A percentile compares a stretch with the other conserved stretches of the same genome.
Conservation (phyloP, 108 stramenopile genomes). For the Schizochytrium sp. region DNA sequence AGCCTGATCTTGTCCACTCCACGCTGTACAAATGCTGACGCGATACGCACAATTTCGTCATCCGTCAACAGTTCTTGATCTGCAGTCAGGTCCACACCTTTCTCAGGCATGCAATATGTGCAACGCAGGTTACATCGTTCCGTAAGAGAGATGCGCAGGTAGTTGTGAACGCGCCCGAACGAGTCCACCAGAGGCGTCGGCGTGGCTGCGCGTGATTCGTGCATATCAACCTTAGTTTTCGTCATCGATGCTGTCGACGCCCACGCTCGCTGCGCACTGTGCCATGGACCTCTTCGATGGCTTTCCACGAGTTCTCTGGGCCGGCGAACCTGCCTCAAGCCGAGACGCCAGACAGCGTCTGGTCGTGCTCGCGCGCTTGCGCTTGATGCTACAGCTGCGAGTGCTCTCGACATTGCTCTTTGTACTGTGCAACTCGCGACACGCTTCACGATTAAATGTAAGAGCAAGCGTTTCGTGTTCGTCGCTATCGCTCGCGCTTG, state of each 20-base stretch:
- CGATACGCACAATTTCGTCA: conserved; percentile 71
- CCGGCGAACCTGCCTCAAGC: too few relatives aligned
- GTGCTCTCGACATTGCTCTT: too few relatives aligned
- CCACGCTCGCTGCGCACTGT: neutral
- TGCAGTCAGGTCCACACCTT: conserved; percentile 66
- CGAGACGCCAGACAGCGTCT: too few relatives aligned
- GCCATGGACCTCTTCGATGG: too few relatives aligned
- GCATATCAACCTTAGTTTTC: neutral
- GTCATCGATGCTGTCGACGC: neutral
- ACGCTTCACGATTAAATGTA: too few relatives aligned
- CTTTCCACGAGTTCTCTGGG: too few relatives aligned
- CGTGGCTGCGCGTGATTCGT: neutral
- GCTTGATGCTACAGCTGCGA: too few relatives aligned
- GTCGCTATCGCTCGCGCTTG: too few relatives aligned
- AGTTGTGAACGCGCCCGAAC: conserved; percentile 78
- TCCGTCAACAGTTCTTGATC: conserved; percentile 58
- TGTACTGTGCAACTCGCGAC: too few relatives aligned
- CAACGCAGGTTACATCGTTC: conserved; percentile 95
- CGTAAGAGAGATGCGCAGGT: conserved; percentile 85
- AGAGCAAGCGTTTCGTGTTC: too few relatives aligned
- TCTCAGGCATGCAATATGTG: conserved; percentile 94
- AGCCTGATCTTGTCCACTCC: conserved; percentile 63
- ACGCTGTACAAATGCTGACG: conserved; percentile 57
- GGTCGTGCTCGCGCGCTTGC: too few relatives aligned
- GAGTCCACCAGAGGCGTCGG: conserved; percentile 50